Evolutionary conservation across 257 asterid genomes (phyloP).

Genomic region (Penstemon davidsonii): DNA sequence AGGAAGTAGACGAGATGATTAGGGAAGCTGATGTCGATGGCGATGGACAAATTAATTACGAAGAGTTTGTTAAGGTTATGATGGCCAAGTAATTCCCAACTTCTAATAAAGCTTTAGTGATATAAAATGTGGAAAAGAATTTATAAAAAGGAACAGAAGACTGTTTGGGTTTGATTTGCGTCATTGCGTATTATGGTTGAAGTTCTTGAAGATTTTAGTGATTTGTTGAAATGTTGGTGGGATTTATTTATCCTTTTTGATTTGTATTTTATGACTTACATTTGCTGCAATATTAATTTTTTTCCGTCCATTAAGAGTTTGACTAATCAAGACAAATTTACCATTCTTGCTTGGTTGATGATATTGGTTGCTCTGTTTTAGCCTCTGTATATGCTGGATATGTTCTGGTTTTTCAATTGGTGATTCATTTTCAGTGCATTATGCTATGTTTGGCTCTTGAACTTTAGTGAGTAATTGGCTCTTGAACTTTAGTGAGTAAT

Average conservation of each 20-base stretch:
- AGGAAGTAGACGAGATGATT: constrained; percentile 67
- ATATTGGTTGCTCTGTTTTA: too few relatives aligned
- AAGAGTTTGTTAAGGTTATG: constrained; percentile 66
- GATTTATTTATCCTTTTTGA: constrained; percentile 28
- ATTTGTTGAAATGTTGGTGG: constrained; percentile 40
- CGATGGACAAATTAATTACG: constrained; percentile 61
- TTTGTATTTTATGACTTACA: constrained; percentile 20
- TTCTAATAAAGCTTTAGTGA: constrained; percentile 21
- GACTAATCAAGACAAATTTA: too few relatives aligned
- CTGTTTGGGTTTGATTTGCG: constrained; percentile 25
- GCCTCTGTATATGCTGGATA: too few relatives aligned
- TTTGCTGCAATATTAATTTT: constrained; percentile 20
- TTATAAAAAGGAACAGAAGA: constrained; percentile 19
- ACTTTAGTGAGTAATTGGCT: too few relatives aligned
- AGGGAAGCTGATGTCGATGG: constrained; percentile 68
- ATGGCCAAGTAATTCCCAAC: constrained; percentile 53
- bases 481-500: too few relatives aligned
- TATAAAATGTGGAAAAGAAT: constrained; percentile 9
- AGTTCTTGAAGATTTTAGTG: constrained; percentile 33
- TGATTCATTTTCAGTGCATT: too few relatives aligned
- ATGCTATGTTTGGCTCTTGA: too few relatives aligned
- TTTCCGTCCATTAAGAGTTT: not conserved
- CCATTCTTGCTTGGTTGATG: too few relatives aligned
- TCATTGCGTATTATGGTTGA: constrained; percentile 31
- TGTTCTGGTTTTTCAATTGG: too few relatives aligned